Conservation (phyloP, 2,329 filamentous ascomycete genomes). For the Raffaelea arxii region DNA sequence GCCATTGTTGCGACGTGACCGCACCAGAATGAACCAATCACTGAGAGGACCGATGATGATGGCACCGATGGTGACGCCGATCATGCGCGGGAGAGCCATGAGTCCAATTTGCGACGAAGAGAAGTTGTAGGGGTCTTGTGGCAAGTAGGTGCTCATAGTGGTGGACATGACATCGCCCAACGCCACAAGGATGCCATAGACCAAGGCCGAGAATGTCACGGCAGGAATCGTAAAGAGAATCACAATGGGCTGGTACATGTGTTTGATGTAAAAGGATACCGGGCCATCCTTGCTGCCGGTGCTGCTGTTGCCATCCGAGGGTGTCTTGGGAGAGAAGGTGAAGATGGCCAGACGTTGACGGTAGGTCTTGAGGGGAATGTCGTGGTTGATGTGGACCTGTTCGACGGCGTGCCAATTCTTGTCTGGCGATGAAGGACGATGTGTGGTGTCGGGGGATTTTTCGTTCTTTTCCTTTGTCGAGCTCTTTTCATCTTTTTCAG, state of each 20-base stretch:
- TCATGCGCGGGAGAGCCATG: slow-evolving; percentile 26
- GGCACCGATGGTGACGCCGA: slow-evolving; percentile 26
- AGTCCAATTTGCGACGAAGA: slow-evolving; percentile 17
- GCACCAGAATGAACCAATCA: slow-evolving; percentile 17
- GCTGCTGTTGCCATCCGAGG: not conserved
- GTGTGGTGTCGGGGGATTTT: too few species aligned
- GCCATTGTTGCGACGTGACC: slow-evolving; percentile 31
- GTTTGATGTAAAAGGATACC: not conserved
- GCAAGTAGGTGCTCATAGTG: not conserved
- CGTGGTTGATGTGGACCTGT: not conserved
- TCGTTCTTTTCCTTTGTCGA: too few species aligned
- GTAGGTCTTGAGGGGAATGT: not conserved
- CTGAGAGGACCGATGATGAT: slow-evolving; percentile 21
- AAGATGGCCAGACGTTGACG: not conserved
- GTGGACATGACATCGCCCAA: not conserved
- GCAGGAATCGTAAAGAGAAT: not conserved
- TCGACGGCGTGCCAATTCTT: too few species aligned
- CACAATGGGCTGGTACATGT: not conserved
- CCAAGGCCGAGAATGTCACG: not conserved
- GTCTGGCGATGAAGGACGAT: too few species aligned
- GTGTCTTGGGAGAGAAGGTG: not conserved
- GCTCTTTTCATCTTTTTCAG: too few species aligned
- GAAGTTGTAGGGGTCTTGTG: not conserved
- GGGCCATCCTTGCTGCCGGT: too few species aligned
- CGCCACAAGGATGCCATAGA: not conserved